Conservation (phyloP, 2,329 filamentous ascomycete genomes). For the Amphichorda felina region DNA sequence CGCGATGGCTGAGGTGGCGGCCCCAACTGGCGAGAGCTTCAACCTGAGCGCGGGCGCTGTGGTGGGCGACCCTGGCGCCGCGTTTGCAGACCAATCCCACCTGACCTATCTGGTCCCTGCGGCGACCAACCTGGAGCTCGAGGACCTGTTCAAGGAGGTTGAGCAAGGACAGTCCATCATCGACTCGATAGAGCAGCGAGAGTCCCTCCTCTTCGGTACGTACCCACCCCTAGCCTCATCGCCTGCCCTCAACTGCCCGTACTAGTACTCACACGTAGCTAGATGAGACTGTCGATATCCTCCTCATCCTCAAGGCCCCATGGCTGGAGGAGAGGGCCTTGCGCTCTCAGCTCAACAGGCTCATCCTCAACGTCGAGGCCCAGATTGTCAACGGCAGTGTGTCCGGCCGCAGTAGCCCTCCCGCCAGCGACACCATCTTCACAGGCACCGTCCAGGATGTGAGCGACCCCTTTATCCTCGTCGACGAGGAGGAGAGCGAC, state of each 20-base stretch:
- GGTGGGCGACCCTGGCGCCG: conserved; percentile 10
- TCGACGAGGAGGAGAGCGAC: conserved; percentile 24
- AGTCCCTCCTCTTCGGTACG: conserved; percentile 63
- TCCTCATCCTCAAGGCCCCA: conserved; percentile 56
- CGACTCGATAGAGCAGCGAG: conserved; percentile 47
- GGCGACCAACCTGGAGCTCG: conserved; percentile 40
- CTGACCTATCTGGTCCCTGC: conserved; percentile 50
- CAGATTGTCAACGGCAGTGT: conserved; percentile 46
- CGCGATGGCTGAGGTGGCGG: too few relatives aligned
- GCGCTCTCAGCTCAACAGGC: conserved; percentile 44
- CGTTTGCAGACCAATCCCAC: conserved; percentile 45
- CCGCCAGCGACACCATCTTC: conserved; percentile 48
- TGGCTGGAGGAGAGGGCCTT: conserved; percentile 44
- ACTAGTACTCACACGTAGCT: conserved; percentile 6
- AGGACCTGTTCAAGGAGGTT: conserved; percentile 33
- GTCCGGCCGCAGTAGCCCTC: conserved; percentile 32
- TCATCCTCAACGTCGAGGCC: conserved; percentile 56
- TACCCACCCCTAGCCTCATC: conserved; percentile 15
- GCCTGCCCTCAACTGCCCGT: not conserved
- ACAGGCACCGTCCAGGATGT: conserved; percentile 37
- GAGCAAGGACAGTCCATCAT: conserved; percentile 34
- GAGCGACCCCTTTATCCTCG: conserved; percentile 36
- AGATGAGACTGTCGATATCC: conserved; percentile 65
- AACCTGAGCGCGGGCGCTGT: too few relatives aligned
- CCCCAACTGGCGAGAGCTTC: too few relatives aligned